phyloP scores from a whole-genome alignment of 2,329 filamentous ascomycete genomes.

The Aspergillus eucalypticola region DNA sequence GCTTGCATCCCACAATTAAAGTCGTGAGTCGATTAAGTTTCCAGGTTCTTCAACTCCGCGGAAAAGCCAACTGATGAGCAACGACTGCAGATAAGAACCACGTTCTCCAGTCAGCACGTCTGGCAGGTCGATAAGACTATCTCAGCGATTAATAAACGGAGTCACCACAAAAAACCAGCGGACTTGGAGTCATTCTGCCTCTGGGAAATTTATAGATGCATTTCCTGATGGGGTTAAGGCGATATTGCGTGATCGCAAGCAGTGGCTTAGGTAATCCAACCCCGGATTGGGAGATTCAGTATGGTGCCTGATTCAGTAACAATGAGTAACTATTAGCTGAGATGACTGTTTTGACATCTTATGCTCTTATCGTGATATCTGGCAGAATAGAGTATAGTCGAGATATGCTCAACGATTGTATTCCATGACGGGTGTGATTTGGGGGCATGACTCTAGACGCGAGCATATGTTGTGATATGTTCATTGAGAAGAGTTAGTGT shows the following conservation, averaged over 20 bases:
- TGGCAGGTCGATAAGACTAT: slow-evolving; percentile 22
- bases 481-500: too few species aligned
- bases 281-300: neutral
- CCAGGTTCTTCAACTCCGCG: slow-evolving; percentile 20
- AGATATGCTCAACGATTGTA: too few species aligned
- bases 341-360: too few species aligned
- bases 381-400: too few species aligned
- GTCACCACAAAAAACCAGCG: slow-evolving; percentile 3
- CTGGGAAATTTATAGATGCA: slow-evolving; percentile 26
- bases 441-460: too few species aligned
- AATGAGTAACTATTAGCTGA: too few species aligned
- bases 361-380: too few species aligned
- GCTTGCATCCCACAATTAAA: neutral
- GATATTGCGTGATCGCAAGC: slow-evolving; percentile 32
- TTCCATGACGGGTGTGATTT: too few species aligned
- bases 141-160: slow-evolving; percentile 14
- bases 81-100: slow-evolving; percentile 22
- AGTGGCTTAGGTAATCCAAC: slow-evolving; percentile 23
- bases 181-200: slow-evolving; percentile 1
- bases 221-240: slow-evolving; percentile 30
- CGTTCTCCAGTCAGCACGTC: slow-evolving; percentile 8
- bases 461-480: too few species aligned
- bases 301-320: too few species aligned
- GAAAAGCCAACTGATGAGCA: slow-evolving; percentile 20
- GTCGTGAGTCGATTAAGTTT: slow-evolving; percentile 8